Base-by-base conservation (phyloP, 306 rosid species). In the Vigna angularis region DNA sequence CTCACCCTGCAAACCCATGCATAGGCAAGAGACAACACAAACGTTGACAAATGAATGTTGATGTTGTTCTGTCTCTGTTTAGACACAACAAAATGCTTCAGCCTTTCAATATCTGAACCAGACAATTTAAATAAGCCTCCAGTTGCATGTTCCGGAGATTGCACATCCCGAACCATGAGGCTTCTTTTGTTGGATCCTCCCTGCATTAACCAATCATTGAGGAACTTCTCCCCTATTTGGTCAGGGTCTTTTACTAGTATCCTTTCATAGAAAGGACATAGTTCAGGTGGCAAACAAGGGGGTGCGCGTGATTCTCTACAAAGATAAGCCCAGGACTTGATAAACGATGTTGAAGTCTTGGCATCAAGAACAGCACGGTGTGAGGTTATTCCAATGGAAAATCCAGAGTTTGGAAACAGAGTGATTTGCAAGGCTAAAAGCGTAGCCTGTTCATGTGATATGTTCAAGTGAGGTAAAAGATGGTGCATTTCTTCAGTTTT, bases 271-370 rank as follows among this genome's bases (percentile, higher is more conserved):
- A 78, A 74, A 42, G 97, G 93, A 15, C 14, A 49, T 2, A 79
- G 22, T 10, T 87, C 71, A 4, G 71, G 9, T 2, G 75, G 71
- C 74, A 82, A 40, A 1, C 9, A n/a, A 22, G 47, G 15, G 2
- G 62, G 6, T 3, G 75, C 1, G 4, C 30, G 2, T 9, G 40
- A 53, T 42, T 6, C 34, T 13, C 49, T 65, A 74, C 94, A 89
- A 3, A 85, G 49, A 13, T 73, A 74, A 75, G 91, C 87, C 92
- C 97, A 89, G 0, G 91, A 59, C 67, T 91, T 91, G 14, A 86
- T 30, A 44, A 88, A 91, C 5, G 74, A 68, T 14, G 81, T 76
- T 28, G 82, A 76, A 1, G 69, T 73, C 17, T 70, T 83, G 7
- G 87, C 91, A 42, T 87, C 91, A 0, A 83, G 56, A 42, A 77